phyloP scores from a whole-genome alignment of 176 grass and related monocot species.

The Oryza officinalis region DNA sequence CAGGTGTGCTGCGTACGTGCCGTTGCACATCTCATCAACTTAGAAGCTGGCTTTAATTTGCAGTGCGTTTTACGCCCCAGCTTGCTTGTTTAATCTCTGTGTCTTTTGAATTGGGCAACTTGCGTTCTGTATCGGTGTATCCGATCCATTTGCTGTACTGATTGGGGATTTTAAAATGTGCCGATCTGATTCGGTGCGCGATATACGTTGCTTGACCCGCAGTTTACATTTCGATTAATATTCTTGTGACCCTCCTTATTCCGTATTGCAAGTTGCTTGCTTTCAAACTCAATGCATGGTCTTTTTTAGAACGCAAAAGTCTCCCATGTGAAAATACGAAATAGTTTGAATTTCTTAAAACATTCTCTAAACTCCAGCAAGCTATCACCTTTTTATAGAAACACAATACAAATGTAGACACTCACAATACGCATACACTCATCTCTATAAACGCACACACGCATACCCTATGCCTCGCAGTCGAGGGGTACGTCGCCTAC shows the following conservation, averaged over 20 bases:
- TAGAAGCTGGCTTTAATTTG: not conserved
- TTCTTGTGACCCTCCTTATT: not conserved
- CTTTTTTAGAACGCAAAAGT: too few relatives aligned
- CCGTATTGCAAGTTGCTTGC: too few relatives aligned
- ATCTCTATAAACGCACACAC: too few relatives aligned
- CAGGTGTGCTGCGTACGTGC: not conserved
- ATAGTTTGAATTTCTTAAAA: too few relatives aligned
- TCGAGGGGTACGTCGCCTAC: too few relatives aligned
- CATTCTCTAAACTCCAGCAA: too few relatives aligned
- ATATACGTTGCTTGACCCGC: not conserved
- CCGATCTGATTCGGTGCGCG: not conserved
- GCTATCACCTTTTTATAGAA: too few relatives aligned
- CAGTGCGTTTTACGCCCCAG: not conserved
- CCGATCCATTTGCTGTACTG: not conserved
- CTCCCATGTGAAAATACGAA: too few relatives aligned
- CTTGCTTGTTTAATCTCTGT: not conserved
- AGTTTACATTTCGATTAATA: not conserved
- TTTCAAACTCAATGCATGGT: too few relatives aligned
- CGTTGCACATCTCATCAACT: not conserved
- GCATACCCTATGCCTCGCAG: too few relatives aligned
- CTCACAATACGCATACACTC: too few relatives aligned
- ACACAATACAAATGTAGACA: too few relatives aligned
- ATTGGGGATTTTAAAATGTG: not conserved
- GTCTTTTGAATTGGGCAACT: not conserved
- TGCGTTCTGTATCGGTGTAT: not conserved